Evolutionary conservation across 768 basidiomycete genomes (phyloP).

Genomic region (Auriscalpium microsporum): DNA sequence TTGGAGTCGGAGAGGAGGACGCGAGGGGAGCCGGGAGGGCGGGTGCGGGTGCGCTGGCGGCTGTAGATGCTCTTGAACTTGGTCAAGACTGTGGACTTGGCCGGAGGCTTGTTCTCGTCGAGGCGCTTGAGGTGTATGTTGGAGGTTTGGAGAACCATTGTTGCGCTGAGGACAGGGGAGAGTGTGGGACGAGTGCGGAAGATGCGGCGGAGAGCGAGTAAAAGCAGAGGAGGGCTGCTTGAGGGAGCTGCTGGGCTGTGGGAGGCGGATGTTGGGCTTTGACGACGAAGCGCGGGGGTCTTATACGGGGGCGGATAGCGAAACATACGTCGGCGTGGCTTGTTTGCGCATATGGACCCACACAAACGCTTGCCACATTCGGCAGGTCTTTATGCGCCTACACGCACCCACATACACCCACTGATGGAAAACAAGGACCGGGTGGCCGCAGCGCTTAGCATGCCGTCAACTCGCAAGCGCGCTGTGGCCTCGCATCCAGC

Average conservation of each 20-base stretch:
- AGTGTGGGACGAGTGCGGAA: neutral
- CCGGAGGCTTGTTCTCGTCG: constrained; percentile 1
- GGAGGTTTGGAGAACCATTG: neutral
- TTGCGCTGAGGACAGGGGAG: neutral
- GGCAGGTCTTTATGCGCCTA: neutral
- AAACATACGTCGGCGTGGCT: neutral
- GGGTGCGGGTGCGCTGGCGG: neutral
- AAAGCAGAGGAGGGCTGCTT: neutral
- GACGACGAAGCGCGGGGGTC: neutral
- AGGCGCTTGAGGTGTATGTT: neutral
- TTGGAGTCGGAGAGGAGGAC: neutral
- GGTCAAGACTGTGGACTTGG: neutral
- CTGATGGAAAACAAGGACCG: neutral
- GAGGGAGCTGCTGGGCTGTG: neutral
- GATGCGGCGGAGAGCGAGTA: neutral
- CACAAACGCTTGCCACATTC: neutral
- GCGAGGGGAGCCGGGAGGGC: neutral
- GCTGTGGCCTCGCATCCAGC: too few relatives aligned
- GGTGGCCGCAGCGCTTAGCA: too few relatives aligned
- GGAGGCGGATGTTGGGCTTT: neutral
- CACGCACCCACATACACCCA: neutral
- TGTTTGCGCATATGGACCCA: neutral
- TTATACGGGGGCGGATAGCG: neutral
- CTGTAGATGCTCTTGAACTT: neutral
- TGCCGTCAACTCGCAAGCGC: too few relatives aligned